These are phyloP conservation scores for Mallotus nudiflorus DNA, from an alignment of 345 rosid species.

Conservation along the genomic window DNA sequence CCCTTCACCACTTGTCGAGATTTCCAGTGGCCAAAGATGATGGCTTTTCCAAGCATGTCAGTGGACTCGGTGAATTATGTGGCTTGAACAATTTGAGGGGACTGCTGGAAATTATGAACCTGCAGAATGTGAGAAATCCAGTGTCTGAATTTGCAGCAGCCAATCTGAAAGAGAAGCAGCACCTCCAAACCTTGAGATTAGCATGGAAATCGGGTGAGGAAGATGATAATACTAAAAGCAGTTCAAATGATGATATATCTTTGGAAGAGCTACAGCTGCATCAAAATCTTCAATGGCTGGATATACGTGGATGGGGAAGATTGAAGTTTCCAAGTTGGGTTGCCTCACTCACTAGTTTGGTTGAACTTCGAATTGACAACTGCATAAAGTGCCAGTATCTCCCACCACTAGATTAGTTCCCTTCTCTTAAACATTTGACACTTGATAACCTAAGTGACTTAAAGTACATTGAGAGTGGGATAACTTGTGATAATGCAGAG, in stretches of 20 bases:
- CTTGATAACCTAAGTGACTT: not conserved
- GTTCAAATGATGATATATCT: not conserved
- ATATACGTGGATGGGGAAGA: not conserved
- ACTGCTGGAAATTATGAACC: too few relatives aligned
- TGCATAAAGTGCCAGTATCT: not conserved
- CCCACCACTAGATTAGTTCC: not conserved
- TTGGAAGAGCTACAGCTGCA: constrained; percentile 1
- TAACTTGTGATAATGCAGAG: too few relatives aligned
- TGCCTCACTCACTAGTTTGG: not conserved
- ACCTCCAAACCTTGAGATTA: not conserved
- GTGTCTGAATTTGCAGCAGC: not conserved
- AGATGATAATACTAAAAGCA: not conserved
- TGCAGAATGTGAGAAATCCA: not conserved
- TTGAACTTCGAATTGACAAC: accelerated
- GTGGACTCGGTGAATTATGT: too few relatives aligned
- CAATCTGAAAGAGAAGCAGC: not conserved
- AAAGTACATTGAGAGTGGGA: not conserved
- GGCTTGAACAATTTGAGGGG: not conserved
- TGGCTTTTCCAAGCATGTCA: too few relatives aligned
- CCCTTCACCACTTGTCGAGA: too few relatives aligned
- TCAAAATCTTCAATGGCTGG: not conserved
- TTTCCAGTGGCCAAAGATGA: too few relatives aligned
- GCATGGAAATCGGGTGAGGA: not conserved
- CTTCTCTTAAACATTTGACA: not conserved
- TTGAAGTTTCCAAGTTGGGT: not conserved